Evolutionary conservation across 345 rosid species (phyloP), one percentile per base, ranked within the genome.

Genomic region (Boechera stricta): DNA sequence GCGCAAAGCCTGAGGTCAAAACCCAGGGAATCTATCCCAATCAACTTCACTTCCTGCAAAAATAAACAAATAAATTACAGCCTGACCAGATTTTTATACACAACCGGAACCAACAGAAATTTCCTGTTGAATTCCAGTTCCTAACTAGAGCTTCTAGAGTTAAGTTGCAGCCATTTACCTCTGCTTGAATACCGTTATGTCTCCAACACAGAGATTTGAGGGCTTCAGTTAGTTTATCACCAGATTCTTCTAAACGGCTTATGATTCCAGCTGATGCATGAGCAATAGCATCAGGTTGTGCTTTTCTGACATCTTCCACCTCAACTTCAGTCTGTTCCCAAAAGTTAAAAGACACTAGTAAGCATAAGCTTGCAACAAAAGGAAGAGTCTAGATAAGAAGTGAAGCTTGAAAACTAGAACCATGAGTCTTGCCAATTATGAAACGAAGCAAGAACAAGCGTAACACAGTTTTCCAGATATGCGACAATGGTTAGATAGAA

Each of bases 211-310:
- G 65, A 61, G 98, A 88, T 64, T 75, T 88, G 45, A 95, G 86
- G 32, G 97, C 94, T 77, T 87, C 86, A 0, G 76, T 73, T 36
- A 86, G 77, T 67, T 85, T 87, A 62, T 88, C 94, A 73, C 94
- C 90, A 48, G 82, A 85, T 64, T 89, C 90, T 81, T 92, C 89
- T 60, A 92, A 69, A 5, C 79, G 90, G 74, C 89, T 83, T 67
- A 92, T 78, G 53, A 92, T 92, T 74, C 82, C 89, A 74, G 84
- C 82, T 21, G 96, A 86, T 5, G 85, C 82, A 54, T 80, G 94
- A 38, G 96, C 97, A 78, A 94, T 67, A 32, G 85, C 86, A 90
- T 94, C 98, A 42, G 99, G 94, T 59, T 78, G 85, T 69, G 97
- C 96, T 63, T 80, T 87, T 76, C 82, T 83, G 58, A 83, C 86